Base-by-base conservation (phyloP, 2,329 filamentous ascomycete genomes). In the Penicillium griseofulvum region DNA sequence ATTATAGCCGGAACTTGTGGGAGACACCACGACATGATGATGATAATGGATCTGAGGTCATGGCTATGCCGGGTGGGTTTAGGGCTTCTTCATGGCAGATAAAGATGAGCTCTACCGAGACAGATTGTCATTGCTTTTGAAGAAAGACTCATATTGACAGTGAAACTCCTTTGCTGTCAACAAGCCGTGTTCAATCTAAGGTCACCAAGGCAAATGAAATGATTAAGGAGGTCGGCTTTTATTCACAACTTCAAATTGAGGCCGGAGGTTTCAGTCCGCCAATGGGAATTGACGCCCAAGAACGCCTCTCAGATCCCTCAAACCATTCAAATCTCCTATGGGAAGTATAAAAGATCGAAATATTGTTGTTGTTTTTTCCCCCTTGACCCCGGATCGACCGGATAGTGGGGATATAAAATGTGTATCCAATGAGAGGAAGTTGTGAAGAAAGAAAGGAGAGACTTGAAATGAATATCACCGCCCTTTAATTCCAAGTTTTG, bases 301-400 rank as follows among this genome's bases (percentile, higher is more conserved):
- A 45, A 42, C 22, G 36, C 41, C 7, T 26, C 24, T 34, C 37
- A 43, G 24, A 8, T 3, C 8, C 14, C 19, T 17, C 17, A 19
- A 28, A 22, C 26, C 14, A 7, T n/a, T 31, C 26, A 12, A 36
- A 22, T 11, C 6, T 12, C 8, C 33, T 44, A 11, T 29, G 6
- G 26, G 41, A 42, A 41, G 24, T n/a, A 26, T 7, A 10, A 43
- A 43, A 42, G 12, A 17, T 17, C 6, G 16, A 28, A 43, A 31
- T 5, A n/a, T 14, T 11, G 5, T 16, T 34, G 14, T 29, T n/a
- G 24, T 28, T 10, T 12, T 45, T 34, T 29, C 34, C 51, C 38
- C 37, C 46, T 54, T 58, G 56, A 65, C 61, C 63, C 63, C 63
- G 58, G 63, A 65, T 65, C 63, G 60, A 60, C 62, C 55, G 58